A percentile compares a stretch with the other conserved stretches of the same genome.
These are phyloP conservation scores for Noccaea caerulescens DNA, from an alignment of 345 rosid species.

Conservation along the genomic window DNA sequence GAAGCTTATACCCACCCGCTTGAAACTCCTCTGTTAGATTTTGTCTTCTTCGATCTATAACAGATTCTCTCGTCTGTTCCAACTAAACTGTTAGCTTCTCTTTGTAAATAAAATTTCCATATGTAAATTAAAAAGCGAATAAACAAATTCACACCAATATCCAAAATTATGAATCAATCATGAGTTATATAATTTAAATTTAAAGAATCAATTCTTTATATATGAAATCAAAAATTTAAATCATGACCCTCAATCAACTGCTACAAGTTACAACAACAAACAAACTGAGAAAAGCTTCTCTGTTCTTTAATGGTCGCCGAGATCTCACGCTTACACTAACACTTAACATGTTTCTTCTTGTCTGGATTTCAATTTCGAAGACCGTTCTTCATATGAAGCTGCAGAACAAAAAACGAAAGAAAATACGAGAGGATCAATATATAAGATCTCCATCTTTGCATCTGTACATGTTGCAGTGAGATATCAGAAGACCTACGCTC, in stretches of 20 bases:
- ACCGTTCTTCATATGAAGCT: conserved; percentile 89
- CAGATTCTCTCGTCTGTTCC: no score
- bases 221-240: conserved; percentile 12
- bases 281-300: neutral
- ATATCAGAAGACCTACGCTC: conserved; percentile 66
- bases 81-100: no score
- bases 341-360: conserved; percentile 25
- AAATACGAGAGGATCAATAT: conserved; percentile 1
- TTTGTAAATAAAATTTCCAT: no score
- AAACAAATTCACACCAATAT: no score
- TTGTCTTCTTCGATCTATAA: no score
- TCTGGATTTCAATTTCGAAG: conserved; percentile 53
- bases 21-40: no score
- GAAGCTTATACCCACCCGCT: no score
- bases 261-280: neutral
- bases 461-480: conserved; percentile 16
- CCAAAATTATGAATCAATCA: no score
- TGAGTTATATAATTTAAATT: no score
- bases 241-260: neutral
- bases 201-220: neutral
- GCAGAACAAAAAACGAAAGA: conserved; percentile 6
- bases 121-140: no score
- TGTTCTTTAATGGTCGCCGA: conserved; percentile 15
- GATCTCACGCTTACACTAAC: conserved; percentile 3
- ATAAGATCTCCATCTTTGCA: conserved; percentile 3